Base-by-base conservation (phyloP, 257 asterid species). In the Solanum lignicaule region DNA sequence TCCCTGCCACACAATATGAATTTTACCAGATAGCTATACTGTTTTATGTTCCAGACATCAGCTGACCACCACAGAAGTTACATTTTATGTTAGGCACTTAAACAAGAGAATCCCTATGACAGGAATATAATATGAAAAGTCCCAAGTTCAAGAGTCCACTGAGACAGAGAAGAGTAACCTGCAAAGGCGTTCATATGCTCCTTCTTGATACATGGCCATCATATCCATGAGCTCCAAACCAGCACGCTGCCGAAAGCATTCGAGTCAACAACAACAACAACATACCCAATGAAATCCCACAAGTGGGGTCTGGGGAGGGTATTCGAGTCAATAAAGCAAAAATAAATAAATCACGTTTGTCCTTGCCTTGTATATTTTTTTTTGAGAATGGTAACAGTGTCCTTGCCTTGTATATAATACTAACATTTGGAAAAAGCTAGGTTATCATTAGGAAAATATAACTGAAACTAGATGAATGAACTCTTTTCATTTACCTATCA, bases 151-250 rank as follows among this genome's bases (percentile, higher is more conserved):
- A 83, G 79, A 55, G 29, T 65, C 60, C 39, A 81, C 36, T 69
- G 11, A 36, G 55, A 25, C 9, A 84, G 65, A 87, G 78, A 90
- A 83, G 52, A 81, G 66, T 86, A 92, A 97, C 99, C 99, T 97
- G 98, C 99, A 97, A 60, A 95, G 87, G 86, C 99, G 98, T 92
- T 97, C 99, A 90, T 95, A 95, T 25, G 99, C 99, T 73, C 98
- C 99, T 92, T 97, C 99, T 92, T 97, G 99, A 93, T 97, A 95
- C 92, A 94, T 98, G 89, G 98, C 97, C 99, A 97, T 97, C 98
- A 97, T 95, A 93, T 97, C 99, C 99, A 97, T 97, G 84, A 95
- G 98, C 93, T 95, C 99, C 95, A 97, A 89, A 87, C 99, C 99
- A 87, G 99, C 99, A 87, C 98, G 96, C 99, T 97, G 96, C 91